These are phyloP conservation scores for Hypomyces perniciosus DNA, from an alignment of 2,329 filamentous ascomycete genomes.

Conservation along the genomic window DNA sequence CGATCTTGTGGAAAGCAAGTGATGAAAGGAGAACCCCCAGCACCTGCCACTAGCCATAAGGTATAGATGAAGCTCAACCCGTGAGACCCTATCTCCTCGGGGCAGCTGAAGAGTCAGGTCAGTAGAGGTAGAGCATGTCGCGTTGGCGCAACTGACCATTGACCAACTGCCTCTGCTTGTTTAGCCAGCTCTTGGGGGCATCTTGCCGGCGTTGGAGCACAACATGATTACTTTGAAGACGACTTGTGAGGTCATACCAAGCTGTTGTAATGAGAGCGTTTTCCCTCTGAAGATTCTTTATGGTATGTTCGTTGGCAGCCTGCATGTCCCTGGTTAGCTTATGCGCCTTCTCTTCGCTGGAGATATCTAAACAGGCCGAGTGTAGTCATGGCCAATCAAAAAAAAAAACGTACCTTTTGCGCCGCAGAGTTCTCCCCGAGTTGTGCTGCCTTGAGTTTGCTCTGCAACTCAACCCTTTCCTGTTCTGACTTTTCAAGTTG, in stretches of 20 bases:
- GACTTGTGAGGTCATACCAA: conserved; percentile 75
- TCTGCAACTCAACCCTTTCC: conserved; percentile 50
- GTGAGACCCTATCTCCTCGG: conserved; percentile 40
- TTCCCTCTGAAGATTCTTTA: conserved; percentile 69
- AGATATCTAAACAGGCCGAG: too few species aligned
- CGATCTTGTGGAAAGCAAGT: background rate
- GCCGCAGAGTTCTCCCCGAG: conserved; percentile 43
- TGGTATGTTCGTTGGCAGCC: conserved; percentile 47
- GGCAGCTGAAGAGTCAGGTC: conserved; percentile 37
- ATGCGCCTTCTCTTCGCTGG: background rate
- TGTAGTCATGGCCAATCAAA: background rate
- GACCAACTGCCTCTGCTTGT: conserved; percentile 71
- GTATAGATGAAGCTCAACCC: conserved; percentile 21
- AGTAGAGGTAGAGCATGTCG: conserved; percentile 40
- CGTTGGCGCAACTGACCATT: conserved; percentile 47
- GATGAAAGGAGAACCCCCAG: background rate
- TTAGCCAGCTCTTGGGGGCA: conserved; percentile 73
- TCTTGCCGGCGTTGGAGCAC: conserved; percentile 70
- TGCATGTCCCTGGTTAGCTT: conserved; percentile 19
- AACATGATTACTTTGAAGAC: conserved; percentile 78
- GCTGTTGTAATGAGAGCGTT: conserved; percentile 74
- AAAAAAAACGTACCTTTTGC: conserved; percentile 44
- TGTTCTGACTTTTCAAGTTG: conserved; percentile 54
- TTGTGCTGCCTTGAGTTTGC: conserved; percentile 47
- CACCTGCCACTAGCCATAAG: conserved; percentile 1